Base-by-base conservation (phyloP, 768 basidiomycete species). In the Mrakia blollopis region DNA sequence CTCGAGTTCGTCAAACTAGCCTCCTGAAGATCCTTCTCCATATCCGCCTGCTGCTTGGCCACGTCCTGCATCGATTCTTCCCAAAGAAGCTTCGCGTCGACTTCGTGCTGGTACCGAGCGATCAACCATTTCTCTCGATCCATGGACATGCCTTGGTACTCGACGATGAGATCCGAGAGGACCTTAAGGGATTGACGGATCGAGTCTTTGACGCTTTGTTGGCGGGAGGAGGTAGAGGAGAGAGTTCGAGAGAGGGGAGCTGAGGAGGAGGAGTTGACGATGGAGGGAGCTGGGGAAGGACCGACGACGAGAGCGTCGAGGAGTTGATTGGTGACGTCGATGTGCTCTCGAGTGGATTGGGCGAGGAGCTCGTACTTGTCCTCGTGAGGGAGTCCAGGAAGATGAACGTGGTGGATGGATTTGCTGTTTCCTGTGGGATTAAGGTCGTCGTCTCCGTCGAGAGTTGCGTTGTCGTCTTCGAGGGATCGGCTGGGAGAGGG, bases 11-110 rank as follows among this genome's bases (percentile, higher is more conserved):
- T 80, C 88, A 82, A 60, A 47, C 81, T 81, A 1, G 83, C 83
- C 62, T 84, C 86, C 78, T 89, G 86, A 75, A 98, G 86, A 83
- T 96, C 93, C 76, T 85, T 85, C 85, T 98, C 95, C 30, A 95
- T 86, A 14, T 86, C 87, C 81, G 93, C 92, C 23, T 94, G 93
- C 82, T 96, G 92, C 75, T 87, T 86, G 0, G 94, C 94, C 11
- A 95, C 93, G 2, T 89, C 88, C 74, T 90, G 89, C 81, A 98
- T 83, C 82, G 92, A 95, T 84, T 93, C 91, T 84, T 96, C 94
- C 95, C 95, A 98, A 37, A 94, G 85, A 16, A 81, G 85, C 81
- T 93, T 91, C 35, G 88, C 87, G 79, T 87, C 87, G 14, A 94
- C 85, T 80, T 89, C 87, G 41, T 86, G 84, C 75, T 86, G 87